A percentile compares a stretch with the other conserved stretches of the same genome.
phyloP scores from a whole-genome alignment of 179 eudicot species.

The Amaranthus tricolor region DNA sequence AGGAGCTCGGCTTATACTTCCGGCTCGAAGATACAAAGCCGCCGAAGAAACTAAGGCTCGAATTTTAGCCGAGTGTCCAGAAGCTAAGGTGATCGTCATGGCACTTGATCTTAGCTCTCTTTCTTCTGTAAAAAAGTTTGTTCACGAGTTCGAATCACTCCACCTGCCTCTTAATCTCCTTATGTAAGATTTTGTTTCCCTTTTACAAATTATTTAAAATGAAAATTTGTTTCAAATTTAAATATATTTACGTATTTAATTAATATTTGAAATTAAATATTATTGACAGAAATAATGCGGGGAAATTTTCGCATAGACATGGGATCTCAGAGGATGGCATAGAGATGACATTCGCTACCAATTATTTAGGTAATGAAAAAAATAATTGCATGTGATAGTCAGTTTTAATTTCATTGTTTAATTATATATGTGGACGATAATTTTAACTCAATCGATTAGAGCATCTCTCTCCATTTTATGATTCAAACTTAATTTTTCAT shows the following conservation, averaged over 20 bases:
- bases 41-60: slow-evolving; percentile 42
- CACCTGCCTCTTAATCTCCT: slow-evolving; percentile 44
- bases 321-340: slow-evolving; percentile 43
- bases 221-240: background rate
- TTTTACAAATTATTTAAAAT: background rate
- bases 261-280: background rate
- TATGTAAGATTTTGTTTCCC: slow-evolving; percentile 22
- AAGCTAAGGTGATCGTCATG: slow-evolving; percentile 39
- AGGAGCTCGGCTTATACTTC: slow-evolving; percentile 35
- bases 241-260: background rate
- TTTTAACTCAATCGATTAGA: background rate
- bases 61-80: slow-evolving; percentile 35
- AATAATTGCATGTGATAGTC: slow-evolving; percentile 18
- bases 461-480: background rate
- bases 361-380: slow-evolving; percentile 33
- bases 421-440: background rate
- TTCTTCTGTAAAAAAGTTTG: slow-evolving; percentile 39
- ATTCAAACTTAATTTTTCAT: background rate
- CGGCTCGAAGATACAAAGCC: slow-evolving; percentile 42
- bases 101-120: slow-evolving; percentile 49
- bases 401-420: background rate
- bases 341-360: slow-evolving; percentile 54
- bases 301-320: slow-evolving; percentile 39
- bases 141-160: slow-evolving; percentile 35
- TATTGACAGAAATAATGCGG: slow-evolving; percentile 46